phyloP scores from a whole-genome alignment of 345 rosid species.

The Sisymbrium irio region DNA sequence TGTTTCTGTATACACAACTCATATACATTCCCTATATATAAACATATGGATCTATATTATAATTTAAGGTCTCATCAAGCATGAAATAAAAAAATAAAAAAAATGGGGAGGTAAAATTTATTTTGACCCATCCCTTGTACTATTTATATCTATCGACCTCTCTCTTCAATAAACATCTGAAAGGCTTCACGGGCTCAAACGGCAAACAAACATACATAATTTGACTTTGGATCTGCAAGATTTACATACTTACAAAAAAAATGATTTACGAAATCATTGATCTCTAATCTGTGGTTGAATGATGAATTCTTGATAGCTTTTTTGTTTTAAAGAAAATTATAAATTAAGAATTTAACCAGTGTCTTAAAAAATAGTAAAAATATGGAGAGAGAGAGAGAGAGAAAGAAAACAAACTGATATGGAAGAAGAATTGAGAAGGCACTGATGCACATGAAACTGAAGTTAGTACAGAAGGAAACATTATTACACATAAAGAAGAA shows the following conservation, averaged over 20 bases:
- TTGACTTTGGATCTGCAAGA: conserved; percentile 20
- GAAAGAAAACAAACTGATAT: neutral
- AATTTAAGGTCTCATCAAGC: neutral
- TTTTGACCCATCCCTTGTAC: conserved; percentile 32
- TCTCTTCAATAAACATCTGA: conserved; percentile 24
- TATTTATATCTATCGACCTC: conserved; percentile 5
- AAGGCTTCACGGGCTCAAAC: conserved; percentile 23
- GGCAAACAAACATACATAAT: conserved; percentile 12
- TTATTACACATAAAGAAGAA: conserved; percentile 25
- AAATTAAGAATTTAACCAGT: neutral
- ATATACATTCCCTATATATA: too few relatives aligned
- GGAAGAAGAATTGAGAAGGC: conserved; percentile 28
- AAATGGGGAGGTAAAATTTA: conserved; percentile 11
- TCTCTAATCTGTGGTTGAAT: conserved; percentile 7
- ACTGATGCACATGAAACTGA: conserved; percentile 43
- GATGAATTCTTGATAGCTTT: neutral
- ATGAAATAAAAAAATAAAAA: neutral
- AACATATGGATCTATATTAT: neutral
- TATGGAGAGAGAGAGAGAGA: conserved; percentile 31
- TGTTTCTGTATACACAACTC: neutral
- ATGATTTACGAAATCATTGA: neutral
- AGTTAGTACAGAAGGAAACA: conserved; percentile 28
- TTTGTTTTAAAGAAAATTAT: neutral
- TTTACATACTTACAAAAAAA: neutral
- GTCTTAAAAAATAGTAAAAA: neutral